A percentile compares a stretch with the other conserved stretches of the same genome.
Evolutionary conservation across 2,329 filamentous ascomycete genomes (phyloP).

Genomic region (Penicillium sp.): DNA sequence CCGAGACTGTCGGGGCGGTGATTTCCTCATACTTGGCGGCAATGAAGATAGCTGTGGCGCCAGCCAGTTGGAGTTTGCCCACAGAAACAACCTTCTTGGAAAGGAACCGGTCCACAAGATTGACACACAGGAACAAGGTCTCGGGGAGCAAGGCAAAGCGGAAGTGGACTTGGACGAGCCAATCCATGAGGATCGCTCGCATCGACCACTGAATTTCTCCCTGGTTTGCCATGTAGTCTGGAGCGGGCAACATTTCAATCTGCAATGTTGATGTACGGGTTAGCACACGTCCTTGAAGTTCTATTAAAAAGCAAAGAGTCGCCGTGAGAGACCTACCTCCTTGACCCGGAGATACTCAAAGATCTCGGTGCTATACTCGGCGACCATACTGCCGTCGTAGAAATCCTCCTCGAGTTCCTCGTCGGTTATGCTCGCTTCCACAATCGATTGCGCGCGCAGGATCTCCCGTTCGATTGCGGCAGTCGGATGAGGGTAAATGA

Average conservation of each 20-base stretch:
- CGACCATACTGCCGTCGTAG: slow-evolving; percentile 96
- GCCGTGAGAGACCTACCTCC: slow-evolving; percentile 56
- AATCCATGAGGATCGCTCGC: slow-evolving; percentile 95
- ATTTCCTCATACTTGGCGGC: slow-evolving; percentile 99
- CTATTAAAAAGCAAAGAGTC: background rate
- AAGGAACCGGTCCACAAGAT: slow-evolving; percentile 95
- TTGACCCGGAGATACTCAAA: slow-evolving; percentile 85
- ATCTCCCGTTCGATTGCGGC: slow-evolving; percentile 65
- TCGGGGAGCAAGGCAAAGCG: slow-evolving; percentile 88
- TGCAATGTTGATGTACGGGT: slow-evolving; percentile 31
- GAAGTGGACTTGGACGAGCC: slow-evolving; percentile 92
- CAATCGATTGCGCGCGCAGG: slow-evolving; percentile 58
- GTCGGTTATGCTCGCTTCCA: slow-evolving; percentile 58
- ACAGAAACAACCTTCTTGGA: slow-evolving; percentile 92
- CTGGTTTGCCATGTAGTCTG: slow-evolving; percentile 95
- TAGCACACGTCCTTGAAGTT: no score
- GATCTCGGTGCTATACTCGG: slow-evolving; percentile 93
- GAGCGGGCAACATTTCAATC: slow-evolving; percentile 76
- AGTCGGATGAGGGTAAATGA: slow-evolving; percentile 61
- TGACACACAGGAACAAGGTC: slow-evolving; percentile 89
- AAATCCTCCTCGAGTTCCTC: slow-evolving; percentile 83
- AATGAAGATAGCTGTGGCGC: slow-evolving; percentile 90
- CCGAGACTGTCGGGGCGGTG: slow-evolving; percentile 87
- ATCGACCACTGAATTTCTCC: slow-evolving; percentile 99
- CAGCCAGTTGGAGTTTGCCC: slow-evolving; percentile 90